Evolutionary conservation across 768 basidiomycete species (phyloP).

Genomic region (Ephemerocybe angulata): DNA sequence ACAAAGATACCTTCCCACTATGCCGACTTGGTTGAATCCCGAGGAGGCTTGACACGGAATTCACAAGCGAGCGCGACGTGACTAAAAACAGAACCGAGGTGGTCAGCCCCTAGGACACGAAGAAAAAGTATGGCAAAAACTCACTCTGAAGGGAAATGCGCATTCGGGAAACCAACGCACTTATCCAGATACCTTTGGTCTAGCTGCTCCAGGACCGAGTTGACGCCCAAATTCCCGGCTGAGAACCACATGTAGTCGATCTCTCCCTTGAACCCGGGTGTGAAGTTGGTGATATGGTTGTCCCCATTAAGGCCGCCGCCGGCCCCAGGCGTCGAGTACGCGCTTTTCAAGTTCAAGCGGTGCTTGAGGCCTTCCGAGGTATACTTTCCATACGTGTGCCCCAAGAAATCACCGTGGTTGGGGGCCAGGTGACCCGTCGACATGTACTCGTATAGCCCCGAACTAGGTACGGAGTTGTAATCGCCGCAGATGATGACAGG

Average conservation of each 20-base stretch:
- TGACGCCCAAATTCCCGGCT: slow-evolving; percentile 66
- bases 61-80: slow-evolving; percentile 70
- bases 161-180: slow-evolving; percentile 94
- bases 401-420: slow-evolving; percentile 89
- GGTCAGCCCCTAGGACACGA: not conserved
- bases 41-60: slow-evolving; percentile 76
- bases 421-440: slow-evolving; percentile 63
- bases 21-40: slow-evolving; percentile 35
- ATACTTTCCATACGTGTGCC: slow-evolving; percentile 86
- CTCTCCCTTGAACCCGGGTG: slow-evolving; percentile 79
- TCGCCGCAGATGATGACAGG: slow-evolving; percentile 92
- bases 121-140: slow-evolving; percentile 30
- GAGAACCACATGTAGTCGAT: slow-evolving; percentile 97
- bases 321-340: slow-evolving; percentile 57
- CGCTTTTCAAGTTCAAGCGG: slow-evolving; percentile 76
- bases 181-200: slow-evolving; percentile 82
- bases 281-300: slow-evolving; percentile 81
- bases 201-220: slow-evolving; percentile 84
- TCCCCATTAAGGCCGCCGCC: no score
- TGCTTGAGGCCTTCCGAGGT: slow-evolving; percentile 88
- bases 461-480: slow-evolving; percentile 84
- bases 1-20: slow-evolving; percentile 5
- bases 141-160: slow-evolving; percentile 95
- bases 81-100: slow-evolving; percentile 33
- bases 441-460: slow-evolving; percentile 91